Evolutionary conservation across 2,329 filamentous ascomycete genomes (phyloP), one percentile per base, ranked within the genome.

Genomic region (Akanthomyces dipterigenus): DNA sequence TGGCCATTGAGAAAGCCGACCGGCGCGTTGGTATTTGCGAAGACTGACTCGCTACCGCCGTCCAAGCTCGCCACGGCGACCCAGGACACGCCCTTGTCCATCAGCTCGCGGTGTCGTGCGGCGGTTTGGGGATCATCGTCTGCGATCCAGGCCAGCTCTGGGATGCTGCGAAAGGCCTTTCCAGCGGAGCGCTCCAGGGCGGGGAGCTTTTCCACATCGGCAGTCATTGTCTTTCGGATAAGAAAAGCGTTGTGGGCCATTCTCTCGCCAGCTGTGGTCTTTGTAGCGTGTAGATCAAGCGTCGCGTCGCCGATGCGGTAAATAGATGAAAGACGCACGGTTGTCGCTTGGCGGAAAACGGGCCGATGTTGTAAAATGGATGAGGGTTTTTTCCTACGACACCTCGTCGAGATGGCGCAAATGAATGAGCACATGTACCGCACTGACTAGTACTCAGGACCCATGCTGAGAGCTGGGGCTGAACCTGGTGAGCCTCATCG

Each of bases 1-100:
- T 62, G 48, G 57, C 62, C 57, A 50, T 64, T 65, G 14, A 65
- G 45, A 45, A 64, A 65, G 2, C 60, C 63, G n/a, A 65, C 40
- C 3, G 59, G 62, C n/a, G 31, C 6, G 18, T 12, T 5, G 22
- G 16, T 22, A n/a, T 24, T 28, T n/a, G 36, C 36, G 9, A 7
- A n/a, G 11, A 24, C 22, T 24, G 45, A 22, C 42, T 36, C 36
- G 38, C n/a, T n/a, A n/a, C 55, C 59, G 18, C 22, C 48, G 18
- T 22, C 51, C 20, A 22, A 16, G 6, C 31, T 26, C 38, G 46
- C 24, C 14, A 62, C 58, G 1, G 64, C 63, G 5, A 63, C 61
- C 61, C 55, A 64, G 3, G 61, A 62, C 20, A 62, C 57, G 8
- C 64, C 63, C 26, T 18, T 48, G 6, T 34, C 16, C 18, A 65